Evolutionary conservation across 2,329 filamentous ascomycete species (phyloP).

Genomic region (Pyrenochaeta sp.): DNA sequence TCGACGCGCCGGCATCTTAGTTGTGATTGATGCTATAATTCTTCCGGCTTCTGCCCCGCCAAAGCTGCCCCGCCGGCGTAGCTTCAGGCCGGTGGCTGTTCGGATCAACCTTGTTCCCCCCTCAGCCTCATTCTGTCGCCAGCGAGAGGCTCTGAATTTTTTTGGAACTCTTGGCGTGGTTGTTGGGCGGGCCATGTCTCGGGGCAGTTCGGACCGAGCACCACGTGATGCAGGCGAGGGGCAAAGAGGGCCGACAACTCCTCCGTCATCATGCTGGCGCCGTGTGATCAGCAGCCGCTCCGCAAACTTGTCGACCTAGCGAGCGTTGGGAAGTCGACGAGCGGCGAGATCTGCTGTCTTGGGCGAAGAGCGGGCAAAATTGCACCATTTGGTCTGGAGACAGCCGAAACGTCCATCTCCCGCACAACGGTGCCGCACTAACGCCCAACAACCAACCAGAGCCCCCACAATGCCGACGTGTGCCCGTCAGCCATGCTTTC

Average conservation of each 20-base stretch:
- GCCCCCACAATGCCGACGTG: conserved; percentile 12
- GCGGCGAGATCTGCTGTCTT: conserved; percentile 41
- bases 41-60: conserved; percentile 35
- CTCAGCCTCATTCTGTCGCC: no score
- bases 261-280: conserved; percentile 28
- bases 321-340: conserved; percentile 1
- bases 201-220: conserved; percentile 29
- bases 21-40: conserved; percentile 46
- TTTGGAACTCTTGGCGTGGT: no score
- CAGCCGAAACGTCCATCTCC: conserved; percentile 19
- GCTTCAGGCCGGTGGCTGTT: conserved; percentile 24
- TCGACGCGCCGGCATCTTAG: no score
- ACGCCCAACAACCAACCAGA: conserved; percentile 32
- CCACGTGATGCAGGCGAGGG: conserved; percentile 19
- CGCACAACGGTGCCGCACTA: conserved; percentile 22
- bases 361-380: conserved; percentile 13
- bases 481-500: conserved; percentile 22
- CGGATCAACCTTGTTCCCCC: conserved; percentile 22
- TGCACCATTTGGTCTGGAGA: conserved; percentile 13
- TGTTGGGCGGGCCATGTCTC: conserved; percentile 16
- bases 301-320: conserved; percentile 6
- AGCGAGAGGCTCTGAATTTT: no score
- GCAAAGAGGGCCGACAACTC: not conserved
- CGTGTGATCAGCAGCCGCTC: conserved; percentile 19
- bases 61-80: conserved; percentile 33